Evolutionary conservation across 2,329 filamentous ascomycete species (phyloP).

Genomic region (Curvularia spicifera): DNA sequence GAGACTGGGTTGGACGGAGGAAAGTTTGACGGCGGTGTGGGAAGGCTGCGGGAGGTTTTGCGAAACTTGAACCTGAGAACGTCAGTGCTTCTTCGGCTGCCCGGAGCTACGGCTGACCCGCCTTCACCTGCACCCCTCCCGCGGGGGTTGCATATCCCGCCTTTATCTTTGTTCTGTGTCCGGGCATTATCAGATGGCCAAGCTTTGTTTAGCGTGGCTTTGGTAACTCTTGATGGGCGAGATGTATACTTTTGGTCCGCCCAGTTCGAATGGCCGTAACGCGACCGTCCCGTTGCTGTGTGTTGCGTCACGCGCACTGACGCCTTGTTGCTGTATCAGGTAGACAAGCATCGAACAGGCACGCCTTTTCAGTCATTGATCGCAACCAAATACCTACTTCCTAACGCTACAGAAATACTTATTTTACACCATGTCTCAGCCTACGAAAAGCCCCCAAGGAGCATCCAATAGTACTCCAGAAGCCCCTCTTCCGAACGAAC

Average conservation of each 20-base stretch:
- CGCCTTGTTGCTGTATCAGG: conserved; percentile 10
- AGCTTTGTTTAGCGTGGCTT: not conserved
- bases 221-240: not conserved
- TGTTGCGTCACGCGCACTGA: not conserved
- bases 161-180: not conserved
- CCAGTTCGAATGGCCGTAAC: not conserved
- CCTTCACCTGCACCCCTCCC: conserved; percentile 11
- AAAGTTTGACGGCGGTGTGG: conserved; percentile 20
- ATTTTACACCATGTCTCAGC: no score
- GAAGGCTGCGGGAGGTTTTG: conserved; percentile 34
- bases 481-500: not conserved
- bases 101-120: conserved; percentile 30
- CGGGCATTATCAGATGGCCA: not conserved
- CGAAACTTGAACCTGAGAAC: conserved; percentile 18
- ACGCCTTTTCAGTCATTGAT: not conserved
- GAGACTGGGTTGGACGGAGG: conserved; percentile 39
- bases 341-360: not conserved
- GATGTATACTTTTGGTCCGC: not conserved
- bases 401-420: not conserved
- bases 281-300: not conserved
- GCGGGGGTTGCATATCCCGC: not conserved
- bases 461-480: not conserved
- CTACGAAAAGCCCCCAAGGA: not conserved
- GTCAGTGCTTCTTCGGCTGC: conserved; percentile 31
- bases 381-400: not conserved